Conservation (phyloP, 106 monocot species). For the Triglochin maritima region DNA sequence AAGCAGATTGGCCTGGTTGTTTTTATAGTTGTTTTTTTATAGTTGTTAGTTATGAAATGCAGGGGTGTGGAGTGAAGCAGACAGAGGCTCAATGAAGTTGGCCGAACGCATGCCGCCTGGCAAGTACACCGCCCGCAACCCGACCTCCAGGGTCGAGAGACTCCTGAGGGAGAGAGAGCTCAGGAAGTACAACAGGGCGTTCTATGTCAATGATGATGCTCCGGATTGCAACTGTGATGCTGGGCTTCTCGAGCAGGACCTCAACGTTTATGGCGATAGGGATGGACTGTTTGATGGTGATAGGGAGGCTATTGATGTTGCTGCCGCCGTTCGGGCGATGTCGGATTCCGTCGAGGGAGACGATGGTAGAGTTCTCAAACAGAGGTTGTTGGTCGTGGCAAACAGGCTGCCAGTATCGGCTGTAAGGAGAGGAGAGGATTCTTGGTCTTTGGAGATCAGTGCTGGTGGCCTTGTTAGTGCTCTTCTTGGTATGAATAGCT, state of each 20-base stretch:
- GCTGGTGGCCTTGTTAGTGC: conserved; percentile 93
- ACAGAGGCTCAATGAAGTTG: conserved; percentile 1
- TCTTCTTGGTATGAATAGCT: conserved; percentile 44
- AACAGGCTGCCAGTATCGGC: conserved; percentile 91
- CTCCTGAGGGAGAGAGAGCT: conserved; percentile 69
- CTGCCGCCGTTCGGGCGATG: conserved; percentile 2
- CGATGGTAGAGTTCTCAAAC: conserved; percentile 42
- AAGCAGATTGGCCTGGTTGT: too few species aligned
- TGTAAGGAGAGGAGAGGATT: conserved; percentile 66
- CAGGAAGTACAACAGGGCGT: conserved; percentile 30
- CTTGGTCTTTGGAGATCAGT: conserved; percentile 90
- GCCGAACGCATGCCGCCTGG: conserved; percentile 11
- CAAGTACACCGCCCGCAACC: conserved; percentile 37
- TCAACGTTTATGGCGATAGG: background rate
- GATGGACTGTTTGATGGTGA: background rate
- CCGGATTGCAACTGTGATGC: conserved; percentile 10
- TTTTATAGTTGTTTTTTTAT: too few species aligned
- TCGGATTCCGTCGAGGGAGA: conserved; percentile 9
- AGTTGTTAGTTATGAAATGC: too few species aligned
- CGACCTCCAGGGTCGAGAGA: conserved; percentile 51
- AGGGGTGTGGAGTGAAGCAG: too few species aligned
- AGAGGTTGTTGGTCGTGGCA: conserved; percentile 86
- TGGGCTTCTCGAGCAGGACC: background rate
- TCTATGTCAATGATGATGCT: conserved; percentile 5
- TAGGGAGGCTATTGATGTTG: background rate